A percentile compares a stretch with the other conserved stretches of the same genome.
These are phyloP conservation scores for Pichia kudriavzevii DNA, from an alignment of 1,139 yeast species.

Conservation along the genomic window DNA sequence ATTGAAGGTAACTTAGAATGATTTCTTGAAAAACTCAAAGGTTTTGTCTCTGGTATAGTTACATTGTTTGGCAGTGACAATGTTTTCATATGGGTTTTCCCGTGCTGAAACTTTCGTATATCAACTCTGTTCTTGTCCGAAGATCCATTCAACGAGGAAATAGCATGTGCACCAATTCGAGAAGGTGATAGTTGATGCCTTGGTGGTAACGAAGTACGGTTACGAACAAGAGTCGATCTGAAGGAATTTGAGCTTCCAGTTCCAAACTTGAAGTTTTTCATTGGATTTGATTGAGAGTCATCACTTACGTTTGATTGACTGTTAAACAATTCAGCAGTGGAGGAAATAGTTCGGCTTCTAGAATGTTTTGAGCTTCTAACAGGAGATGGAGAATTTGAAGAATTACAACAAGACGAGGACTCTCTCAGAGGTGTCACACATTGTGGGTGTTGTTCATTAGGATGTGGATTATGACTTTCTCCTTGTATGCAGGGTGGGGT, in stretches of 20 bases:
- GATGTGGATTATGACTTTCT: neutral
- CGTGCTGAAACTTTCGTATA: conserved; percentile 21
- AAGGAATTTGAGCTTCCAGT: conserved; percentile 20
- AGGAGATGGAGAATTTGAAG: conserved; percentile 10
- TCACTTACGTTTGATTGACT: neutral
- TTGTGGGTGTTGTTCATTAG: too few species aligned
- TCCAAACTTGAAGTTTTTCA: conserved; percentile 38
- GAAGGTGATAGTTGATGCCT: conserved; percentile 59
- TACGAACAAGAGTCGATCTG: conserved; percentile 5
- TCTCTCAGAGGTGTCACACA: too few species aligned
- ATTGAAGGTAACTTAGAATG: too few species aligned
- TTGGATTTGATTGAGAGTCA: conserved; percentile 25
- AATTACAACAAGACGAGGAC: conserved; percentile 3
- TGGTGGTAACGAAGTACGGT: conserved; percentile 22
- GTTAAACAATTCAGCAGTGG: conserved; percentile 10
- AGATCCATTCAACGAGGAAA: conserved; percentile 40
- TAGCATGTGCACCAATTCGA: conserved; percentile 65
- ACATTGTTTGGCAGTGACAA: conserved; percentile 28
- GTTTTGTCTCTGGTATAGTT: conserved; percentile 26
- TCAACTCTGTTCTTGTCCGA: conserved; percentile 15
- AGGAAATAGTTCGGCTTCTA: conserved; percentile 17
- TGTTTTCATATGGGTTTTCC: conserved; percentile 23
- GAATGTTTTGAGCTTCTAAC: conserved; percentile 9
- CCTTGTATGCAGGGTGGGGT: neutral
- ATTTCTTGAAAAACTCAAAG: conserved; percentile 17